phyloP scores from a whole-genome alignment of 202 grass and related monocot genomes.

The Elaeis oleifera region DNA sequence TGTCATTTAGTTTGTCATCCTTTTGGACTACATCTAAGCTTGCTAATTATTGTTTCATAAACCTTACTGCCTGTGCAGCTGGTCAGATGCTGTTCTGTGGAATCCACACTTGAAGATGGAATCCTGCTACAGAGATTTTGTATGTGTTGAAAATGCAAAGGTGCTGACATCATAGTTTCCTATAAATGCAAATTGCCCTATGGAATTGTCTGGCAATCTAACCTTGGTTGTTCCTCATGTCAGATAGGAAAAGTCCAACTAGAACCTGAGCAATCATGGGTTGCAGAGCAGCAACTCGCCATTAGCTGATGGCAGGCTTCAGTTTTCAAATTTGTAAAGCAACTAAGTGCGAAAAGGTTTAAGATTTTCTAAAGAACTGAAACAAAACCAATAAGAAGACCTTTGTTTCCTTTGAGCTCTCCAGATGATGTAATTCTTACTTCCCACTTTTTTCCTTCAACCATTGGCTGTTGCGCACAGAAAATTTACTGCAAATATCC shows the following conservation, averaged over 20 bases:
- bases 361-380: too few species aligned
- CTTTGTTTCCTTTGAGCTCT: too few species aligned
- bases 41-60: slow-evolving; percentile 15
- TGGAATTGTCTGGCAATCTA: neutral
- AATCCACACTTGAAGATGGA: slow-evolving; percentile 96
- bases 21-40: slow-evolving; percentile 15
- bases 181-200: too few species aligned
- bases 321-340: too few species aligned
- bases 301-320: neutral
- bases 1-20: neutral
- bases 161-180: neutral
- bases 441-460: too few species aligned
- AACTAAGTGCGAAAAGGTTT: too few species aligned
- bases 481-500: too few species aligned
- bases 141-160: slow-evolving; percentile 2
- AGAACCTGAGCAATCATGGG: slow-evolving; percentile 59
- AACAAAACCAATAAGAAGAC: too few species aligned
- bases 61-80: slow-evolving; percentile 39
- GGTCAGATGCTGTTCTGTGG: slow-evolving; percentile 93
- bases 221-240: slow-evolving; percentile 1
- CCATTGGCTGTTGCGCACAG: too few species aligned
- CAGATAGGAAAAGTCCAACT: slow-evolving; percentile 58
- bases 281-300: slow-evolving; percentile 57
- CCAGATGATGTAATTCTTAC: too few species aligned
- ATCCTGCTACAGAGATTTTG: slow-evolving; percentile 49